Evolutionary conservation across 352 stramenopile genomes (phyloP).

Genomic region (Phytophthora palmivora): DNA sequence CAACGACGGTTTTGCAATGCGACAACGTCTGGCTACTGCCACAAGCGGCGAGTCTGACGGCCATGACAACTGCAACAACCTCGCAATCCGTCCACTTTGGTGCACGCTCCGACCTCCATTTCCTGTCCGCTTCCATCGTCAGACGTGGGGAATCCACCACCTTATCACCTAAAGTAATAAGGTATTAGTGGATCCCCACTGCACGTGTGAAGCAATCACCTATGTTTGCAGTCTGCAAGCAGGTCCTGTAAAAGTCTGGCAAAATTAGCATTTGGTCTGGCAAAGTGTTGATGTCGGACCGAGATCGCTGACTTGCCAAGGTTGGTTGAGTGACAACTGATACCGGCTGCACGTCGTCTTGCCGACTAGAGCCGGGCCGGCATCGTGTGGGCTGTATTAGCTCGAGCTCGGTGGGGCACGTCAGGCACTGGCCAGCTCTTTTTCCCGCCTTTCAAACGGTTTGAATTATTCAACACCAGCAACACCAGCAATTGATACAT

Average conservation of each 20-base stretch:
- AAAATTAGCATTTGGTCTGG: neutral
- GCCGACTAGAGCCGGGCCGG: constrained; percentile 12
- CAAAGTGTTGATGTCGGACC: constrained; percentile 7
- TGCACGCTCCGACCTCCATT: too few species aligned
- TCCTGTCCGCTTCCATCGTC: too few species aligned
- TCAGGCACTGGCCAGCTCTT: neutral
- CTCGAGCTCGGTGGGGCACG: neutral
- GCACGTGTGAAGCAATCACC: too few species aligned
- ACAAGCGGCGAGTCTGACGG: constrained; percentile 14
- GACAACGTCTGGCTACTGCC: constrained; percentile 12
- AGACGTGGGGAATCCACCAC: too few species aligned
- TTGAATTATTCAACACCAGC: constrained; percentile 1
- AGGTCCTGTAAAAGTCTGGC: neutral
- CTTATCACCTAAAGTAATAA: too few species aligned
- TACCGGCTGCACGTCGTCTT: constrained; percentile 22
- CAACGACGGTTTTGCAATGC: constrained; percentile 17
- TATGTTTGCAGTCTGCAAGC: too few species aligned
- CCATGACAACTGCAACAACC: constrained; percentile 5
- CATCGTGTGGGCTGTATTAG: constrained; percentile 8
- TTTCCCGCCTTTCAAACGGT: constrained; percentile 1
- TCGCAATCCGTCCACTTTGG: neutral
- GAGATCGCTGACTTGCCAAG: constrained; percentile 2
- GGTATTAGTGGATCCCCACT: too few species aligned
- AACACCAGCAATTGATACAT: constrained; percentile 8
- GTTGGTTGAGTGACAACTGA: neutral